A percentile compares a stretch with the other conserved stretches of the same genome.
Evolutionary conservation across 345 rosid genomes (phyloP).

Genomic region (Rhodomyrtus tomentosa): DNA sequence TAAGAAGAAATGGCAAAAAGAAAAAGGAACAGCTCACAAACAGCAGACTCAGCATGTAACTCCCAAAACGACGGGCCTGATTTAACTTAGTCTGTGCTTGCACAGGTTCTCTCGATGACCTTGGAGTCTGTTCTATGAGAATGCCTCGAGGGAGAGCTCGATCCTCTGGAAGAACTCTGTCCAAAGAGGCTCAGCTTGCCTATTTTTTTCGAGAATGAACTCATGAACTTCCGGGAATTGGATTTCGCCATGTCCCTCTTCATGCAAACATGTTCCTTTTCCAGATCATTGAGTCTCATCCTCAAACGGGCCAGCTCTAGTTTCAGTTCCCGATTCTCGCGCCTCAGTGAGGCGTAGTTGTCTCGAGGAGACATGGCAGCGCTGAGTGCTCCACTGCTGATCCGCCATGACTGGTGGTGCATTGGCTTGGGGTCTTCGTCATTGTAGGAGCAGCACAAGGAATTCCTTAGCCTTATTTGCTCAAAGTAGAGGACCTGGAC

Average conservation of each 20-base stretch:
- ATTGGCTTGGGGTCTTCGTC: constrained; percentile 66
- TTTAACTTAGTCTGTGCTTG: constrained; percentile 8
- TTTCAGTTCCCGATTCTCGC: constrained; percentile 89
- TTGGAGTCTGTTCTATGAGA: constrained; percentile 56
- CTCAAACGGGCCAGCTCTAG: constrained; percentile 85
- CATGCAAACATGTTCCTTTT: constrained; percentile 95
- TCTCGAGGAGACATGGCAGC: constrained; percentile 97
- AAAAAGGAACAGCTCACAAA: background rate
- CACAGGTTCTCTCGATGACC: constrained; percentile 11
- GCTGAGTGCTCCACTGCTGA: constrained; percentile 87
- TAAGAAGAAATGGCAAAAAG: background rate
- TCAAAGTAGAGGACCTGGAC: constrained; percentile 97
- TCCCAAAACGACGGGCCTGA: background rate
- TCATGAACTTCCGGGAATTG: constrained; percentile 75
- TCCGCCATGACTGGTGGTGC: constrained; percentile 75
- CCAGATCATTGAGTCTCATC: constrained; percentile 91
- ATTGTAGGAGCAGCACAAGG: constrained; percentile 50
- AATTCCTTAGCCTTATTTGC: constrained; percentile 75
- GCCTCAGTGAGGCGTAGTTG: constrained; percentile 88
- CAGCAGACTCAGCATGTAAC: background rate
- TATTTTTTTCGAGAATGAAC: constrained; percentile 78
- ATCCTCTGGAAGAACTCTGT: constrained; percentile 76
- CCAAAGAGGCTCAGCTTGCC: constrained; percentile 76
- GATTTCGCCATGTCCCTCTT: constrained; percentile 93
- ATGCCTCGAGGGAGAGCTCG: constrained; percentile 84